These are phyloP conservation scores for Blakeslea trispora DNA, from an alignment of 371 early-diverging fungal species.

Conservation along the genomic window DNA sequence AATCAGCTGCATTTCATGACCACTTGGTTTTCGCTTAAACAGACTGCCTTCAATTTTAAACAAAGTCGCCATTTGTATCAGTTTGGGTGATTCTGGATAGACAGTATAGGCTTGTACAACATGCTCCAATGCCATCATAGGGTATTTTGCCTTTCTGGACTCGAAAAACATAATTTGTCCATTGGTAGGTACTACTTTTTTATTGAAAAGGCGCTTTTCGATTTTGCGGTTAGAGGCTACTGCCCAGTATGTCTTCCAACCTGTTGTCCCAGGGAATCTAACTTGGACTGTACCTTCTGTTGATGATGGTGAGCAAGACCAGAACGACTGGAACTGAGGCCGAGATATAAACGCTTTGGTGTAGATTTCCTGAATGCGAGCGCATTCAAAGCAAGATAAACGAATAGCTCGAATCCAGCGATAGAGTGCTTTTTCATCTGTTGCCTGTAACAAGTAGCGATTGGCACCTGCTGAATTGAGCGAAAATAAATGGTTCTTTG, in stretches of 20 bases:
- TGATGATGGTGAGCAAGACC: neutral
- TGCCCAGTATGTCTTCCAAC: slow-evolving; percentile 67
- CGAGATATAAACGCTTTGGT: slow-evolving; percentile 63
- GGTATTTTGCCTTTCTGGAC: slow-evolving; percentile 59
- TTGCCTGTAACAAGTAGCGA: slow-evolving; percentile 61
- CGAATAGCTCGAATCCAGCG: slow-evolving; percentile 43
- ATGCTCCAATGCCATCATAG: slow-evolving; percentile 56
- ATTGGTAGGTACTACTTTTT: slow-evolving; percentile 48
- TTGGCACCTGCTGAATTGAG: slow-evolving; percentile 71
- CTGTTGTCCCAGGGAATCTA: slow-evolving; percentile 63
- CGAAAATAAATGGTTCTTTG: slow-evolving; percentile 47
- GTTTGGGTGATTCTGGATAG: slow-evolving; percentile 62
- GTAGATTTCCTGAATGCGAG: slow-evolving; percentile 77
- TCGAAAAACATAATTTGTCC: slow-evolving; percentile 64
- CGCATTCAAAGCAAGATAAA: slow-evolving; percentile 75
- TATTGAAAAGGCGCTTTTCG: slow-evolving; percentile 59
- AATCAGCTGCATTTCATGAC: slow-evolving; percentile 21
- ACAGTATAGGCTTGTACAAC: slow-evolving; percentile 73
- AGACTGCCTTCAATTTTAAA: slow-evolving; percentile 48
- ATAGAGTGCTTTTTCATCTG: slow-evolving; percentile 24
- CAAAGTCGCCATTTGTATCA: slow-evolving; percentile 41
- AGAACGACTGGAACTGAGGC: slow-evolving; percentile 15
- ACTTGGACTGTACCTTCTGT: slow-evolving; percentile 56
- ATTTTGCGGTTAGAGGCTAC: slow-evolving; percentile 55
- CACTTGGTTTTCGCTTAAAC: slow-evolving; percentile 16